Percentiles rank a stretch among this genome's conserved stretches.
Conservation (phyloP, 148 eudicot species). For the Agrostemma githago region DNA sequence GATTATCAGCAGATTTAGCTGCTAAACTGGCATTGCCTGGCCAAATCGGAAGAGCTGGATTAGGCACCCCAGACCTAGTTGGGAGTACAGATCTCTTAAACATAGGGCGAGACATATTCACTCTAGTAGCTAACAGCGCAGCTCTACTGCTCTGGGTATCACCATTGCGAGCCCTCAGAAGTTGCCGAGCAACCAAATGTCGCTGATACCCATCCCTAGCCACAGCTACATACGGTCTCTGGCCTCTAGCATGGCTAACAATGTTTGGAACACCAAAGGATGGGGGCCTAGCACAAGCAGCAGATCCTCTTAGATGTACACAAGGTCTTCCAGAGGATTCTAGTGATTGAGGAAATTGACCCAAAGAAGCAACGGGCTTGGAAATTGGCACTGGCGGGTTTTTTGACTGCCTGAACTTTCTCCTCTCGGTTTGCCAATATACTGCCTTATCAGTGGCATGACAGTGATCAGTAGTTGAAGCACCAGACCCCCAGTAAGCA, state of each 20-base stretch:
- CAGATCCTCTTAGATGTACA: constrained; percentile 11
- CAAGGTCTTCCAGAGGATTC: constrained; percentile 11
- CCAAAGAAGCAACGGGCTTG: constrained; percentile 21
- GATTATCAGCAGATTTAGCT: constrained; percentile 15
- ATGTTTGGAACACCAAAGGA: constrained; percentile 33
- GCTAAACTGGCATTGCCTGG: constrained; percentile 11
- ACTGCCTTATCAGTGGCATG: constrained; percentile 69
- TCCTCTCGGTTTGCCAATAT: constrained; percentile 57
- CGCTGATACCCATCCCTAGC: constrained; percentile 39
- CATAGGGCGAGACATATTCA: constrained; percentile 18
- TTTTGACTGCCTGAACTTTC: constrained; percentile 28
- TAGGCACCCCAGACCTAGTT: constrained; percentile 7
- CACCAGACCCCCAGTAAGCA: constrained; percentile 61
- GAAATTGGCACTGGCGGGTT: constrained; percentile 30
- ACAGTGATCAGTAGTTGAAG: constrained; percentile 56
- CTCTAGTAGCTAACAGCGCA: constrained; percentile 21
- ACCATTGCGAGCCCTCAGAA: constrained; percentile 19
- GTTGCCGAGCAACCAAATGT: constrained; percentile 25
- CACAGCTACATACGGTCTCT: constrained; percentile 19
- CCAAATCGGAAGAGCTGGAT: constrained; percentile 17
- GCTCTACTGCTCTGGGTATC: constrained; percentile 22
- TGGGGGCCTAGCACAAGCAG: constrained; percentile 16
- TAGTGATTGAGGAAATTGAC: constrained; percentile 3
- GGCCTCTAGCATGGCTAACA: constrained; percentile 30
- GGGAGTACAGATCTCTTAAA: constrained; percentile 35